Evolutionary conservation across 106 monocot species (phyloP), one percentile per base, ranked within the genome.

Genomic region (Platanthera zijinensis): DNA sequence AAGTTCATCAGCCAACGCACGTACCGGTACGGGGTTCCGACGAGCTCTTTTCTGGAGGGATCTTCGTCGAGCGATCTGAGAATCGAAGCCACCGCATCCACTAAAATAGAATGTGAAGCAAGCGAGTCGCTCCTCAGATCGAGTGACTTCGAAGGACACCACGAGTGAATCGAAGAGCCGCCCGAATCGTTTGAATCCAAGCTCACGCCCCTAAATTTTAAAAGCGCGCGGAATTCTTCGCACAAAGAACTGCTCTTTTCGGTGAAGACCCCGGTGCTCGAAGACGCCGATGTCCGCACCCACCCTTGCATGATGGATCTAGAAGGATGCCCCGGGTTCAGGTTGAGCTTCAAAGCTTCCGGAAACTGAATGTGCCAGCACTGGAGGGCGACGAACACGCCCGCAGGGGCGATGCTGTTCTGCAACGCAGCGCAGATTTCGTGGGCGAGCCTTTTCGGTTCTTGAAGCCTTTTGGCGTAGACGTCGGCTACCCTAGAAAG

Each of bases 1-100:
- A 94, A 94, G 48, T 86, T 89, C 92, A 94, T 85, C 63, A 99
- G 61, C 99, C 99, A 99, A 50, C 88, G 84, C 54, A 94, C 82
- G 51, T 94, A 99, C 6, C 92, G 87, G n/a, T 76, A 69, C 51
- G 99, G 99, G 47, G 99, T 99, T n/a, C 80, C 79, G 49, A 84
- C 22, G 50, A 99, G 92, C 84, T 94, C 94, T 79, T 85, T 84
- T 57, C 94, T 86, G 6, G 62, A 68, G 14, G 94, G 91, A 28
- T 99, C 92, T 76, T 99, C 99, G 30, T 92, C 99, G 6, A 94
- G 79, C 9, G 86, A 86, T 7, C 61, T 51, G 14, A 99, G 45
- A 56, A 99, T 87, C 7, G 83, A 80, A 51, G 83, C 57, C 6
- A 82, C 94, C 13, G 91, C 89, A 61, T 85, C 78, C 49, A 94